Percentiles rank a stretch among this genome's conserved stretches.
Conservation (phyloP, 2,329 filamentous ascomycete species). For the Talaromyces sp. region DNA sequence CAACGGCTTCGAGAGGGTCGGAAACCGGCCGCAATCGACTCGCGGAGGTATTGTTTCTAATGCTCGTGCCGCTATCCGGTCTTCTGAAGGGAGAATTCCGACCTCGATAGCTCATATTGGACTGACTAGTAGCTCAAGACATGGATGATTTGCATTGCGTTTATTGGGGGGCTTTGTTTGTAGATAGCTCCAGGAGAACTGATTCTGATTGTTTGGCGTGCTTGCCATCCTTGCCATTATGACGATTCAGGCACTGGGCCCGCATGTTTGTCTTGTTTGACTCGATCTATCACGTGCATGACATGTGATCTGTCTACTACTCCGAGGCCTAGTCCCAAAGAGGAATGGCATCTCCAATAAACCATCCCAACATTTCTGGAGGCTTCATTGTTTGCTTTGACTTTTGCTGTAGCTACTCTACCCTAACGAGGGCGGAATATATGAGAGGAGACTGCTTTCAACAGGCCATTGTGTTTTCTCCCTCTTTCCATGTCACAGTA, state of each 20-base stretch:
- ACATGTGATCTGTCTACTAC: slow-evolving; percentile 14
- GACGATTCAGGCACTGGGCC: slow-evolving; percentile 9
- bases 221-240: neutral
- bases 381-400: neutral
- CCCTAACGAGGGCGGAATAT: neutral
- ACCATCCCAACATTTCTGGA: slow-evolving; percentile 18
- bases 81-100: slow-evolving; percentile 10
- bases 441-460: neutral
- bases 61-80: slow-evolving; percentile 1
- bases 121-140: slow-evolving; percentile 12
- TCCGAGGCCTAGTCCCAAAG: neutral
- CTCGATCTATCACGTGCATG: slow-evolving; percentile 13
- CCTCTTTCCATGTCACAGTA: no score
- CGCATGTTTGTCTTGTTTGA: slow-evolving; percentile 33
- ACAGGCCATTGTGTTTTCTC: neutral
- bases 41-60: neutral
- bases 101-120: slow-evolving; percentile 15
- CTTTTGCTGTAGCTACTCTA: neutral
- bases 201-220: neutral
- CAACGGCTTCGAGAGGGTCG: slow-evolving; percentile 66
- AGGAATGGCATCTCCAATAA: neutral
- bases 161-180: slow-evolving; percentile 8
- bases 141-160: neutral
- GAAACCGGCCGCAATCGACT: slow-evolving; percentile 68
- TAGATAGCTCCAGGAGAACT: neutral